These are phyloP conservation scores for Monilinia laxa DNA, from an alignment of 2,329 filamentous ascomycete genomes.

Conservation along the genomic window DNA sequence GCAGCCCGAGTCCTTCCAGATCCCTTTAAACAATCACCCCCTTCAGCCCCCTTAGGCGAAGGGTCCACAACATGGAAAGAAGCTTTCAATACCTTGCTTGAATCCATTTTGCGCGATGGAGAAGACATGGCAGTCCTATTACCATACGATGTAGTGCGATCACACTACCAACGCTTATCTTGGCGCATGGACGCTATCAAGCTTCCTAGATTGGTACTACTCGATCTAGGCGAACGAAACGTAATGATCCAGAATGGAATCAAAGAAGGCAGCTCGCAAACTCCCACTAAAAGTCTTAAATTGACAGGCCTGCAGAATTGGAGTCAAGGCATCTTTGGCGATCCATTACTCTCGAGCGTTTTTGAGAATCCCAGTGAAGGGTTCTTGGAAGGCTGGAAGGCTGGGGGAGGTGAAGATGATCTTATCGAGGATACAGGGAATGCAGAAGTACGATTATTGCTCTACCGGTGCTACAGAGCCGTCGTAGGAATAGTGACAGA, in stretches of 20 bases:
- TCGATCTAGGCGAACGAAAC: slow-evolving; percentile 54
- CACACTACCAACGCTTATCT: slow-evolving; percentile 51
- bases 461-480: slow-evolving; percentile 60
- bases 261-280: slow-evolving; percentile 22
- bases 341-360: slow-evolving; percentile 53
- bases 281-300: slow-evolving; percentile 25
- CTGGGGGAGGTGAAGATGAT: slow-evolving; percentile 32
- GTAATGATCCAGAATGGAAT: slow-evolving; percentile 45
- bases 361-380: slow-evolving; percentile 49
- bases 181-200: slow-evolving; percentile 54
- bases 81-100: slow-evolving; percentile 57
- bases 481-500: slow-evolving; percentile 53
- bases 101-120: slow-evolving; percentile 56
- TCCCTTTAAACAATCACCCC: slow-evolving; percentile 23
- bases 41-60: slow-evolving; percentile 23
- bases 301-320: slow-evolving; percentile 57
- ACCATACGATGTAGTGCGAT: slow-evolving; percentile 55
- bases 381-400: slow-evolving; percentile 49
- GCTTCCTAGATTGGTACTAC: slow-evolving; percentile 52
- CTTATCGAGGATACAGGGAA: slow-evolving; percentile 48
- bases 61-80: slow-evolving; percentile 51
- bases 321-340: slow-evolving; percentile 59
- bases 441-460: slow-evolving; percentile 49
- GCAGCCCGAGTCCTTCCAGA: slow-evolving; percentile 34
- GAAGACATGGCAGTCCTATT: slow-evolving; percentile 60